Conservation (phyloP, 1,284 basidiomycete species). For the Heterobasidion occidentale region DNA sequence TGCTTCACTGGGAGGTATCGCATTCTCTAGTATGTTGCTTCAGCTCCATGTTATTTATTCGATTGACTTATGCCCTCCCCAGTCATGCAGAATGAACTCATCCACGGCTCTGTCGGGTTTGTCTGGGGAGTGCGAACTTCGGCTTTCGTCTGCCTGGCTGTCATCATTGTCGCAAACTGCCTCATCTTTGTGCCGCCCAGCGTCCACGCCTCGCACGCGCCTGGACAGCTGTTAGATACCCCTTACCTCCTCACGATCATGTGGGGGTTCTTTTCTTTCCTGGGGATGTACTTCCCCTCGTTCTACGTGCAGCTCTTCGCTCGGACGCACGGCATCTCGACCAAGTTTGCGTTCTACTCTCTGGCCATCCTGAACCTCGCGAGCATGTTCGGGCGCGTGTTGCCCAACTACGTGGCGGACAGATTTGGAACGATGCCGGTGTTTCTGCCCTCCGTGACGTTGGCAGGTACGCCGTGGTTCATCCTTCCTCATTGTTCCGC, state of each 20-base stretch:
- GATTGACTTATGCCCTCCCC: neutral
- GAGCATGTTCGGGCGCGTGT: constrained; percentile 17
- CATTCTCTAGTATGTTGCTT: constrained; percentile 11
- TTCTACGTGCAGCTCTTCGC: constrained; percentile 22
- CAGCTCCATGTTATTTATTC: neutral
- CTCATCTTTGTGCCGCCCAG: constrained; percentile 11
- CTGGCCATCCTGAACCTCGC: constrained; percentile 18
- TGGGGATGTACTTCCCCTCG: constrained; percentile 19
- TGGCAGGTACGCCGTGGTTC: constrained; percentile 10
- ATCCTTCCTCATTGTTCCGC: neutral
- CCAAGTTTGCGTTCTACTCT: constrained; percentile 16
- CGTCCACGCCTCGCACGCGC: neutral
- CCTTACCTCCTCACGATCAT: constrained; percentile 15
- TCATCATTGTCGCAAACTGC: constrained; percentile 14
- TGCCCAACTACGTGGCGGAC: constrained; percentile 17
- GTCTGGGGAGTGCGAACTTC: constrained; percentile 15
- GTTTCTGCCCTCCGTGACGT: constrained; percentile 12
- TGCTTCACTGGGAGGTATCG: constrained; percentile 14
- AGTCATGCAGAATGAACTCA: constrained; percentile 16
- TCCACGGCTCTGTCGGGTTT: constrained; percentile 16
- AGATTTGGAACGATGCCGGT: constrained; percentile 16
- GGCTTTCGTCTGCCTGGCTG: constrained; percentile 13
- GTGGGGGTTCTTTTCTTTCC: constrained; percentile 14
- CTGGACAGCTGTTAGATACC: neutral
- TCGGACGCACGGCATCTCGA: constrained; percentile 12